Evolutionary conservation across 2,329 filamentous ascomycete genomes (phyloP).

Genomic region (Daldinia sp.): DNA sequence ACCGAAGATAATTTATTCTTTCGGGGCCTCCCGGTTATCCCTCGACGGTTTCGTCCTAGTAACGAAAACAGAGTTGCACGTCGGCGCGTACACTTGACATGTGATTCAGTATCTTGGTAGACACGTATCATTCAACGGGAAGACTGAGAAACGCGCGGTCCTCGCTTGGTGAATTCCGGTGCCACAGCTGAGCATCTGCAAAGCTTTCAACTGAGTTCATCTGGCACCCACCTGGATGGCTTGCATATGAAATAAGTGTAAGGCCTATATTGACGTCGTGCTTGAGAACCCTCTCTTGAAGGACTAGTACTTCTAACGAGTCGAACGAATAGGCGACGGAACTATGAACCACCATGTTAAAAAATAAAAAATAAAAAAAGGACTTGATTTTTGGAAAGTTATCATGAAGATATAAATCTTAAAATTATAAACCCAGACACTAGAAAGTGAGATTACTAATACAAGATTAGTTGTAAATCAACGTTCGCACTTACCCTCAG

Average conservation of each 20-base stretch:
- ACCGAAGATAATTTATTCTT: slow-evolving; percentile 9
- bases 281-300: not conserved
- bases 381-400: not conserved
- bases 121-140: not conserved
- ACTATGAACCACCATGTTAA: not conserved
- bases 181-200: not conserved
- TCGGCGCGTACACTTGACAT: slow-evolving; percentile 1
- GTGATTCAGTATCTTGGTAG: not conserved
- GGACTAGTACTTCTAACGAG: not conserved
- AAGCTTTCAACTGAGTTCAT: not conserved
- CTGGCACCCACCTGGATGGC: not conserved
- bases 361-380: too few species aligned
- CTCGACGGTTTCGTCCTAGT: not conserved
- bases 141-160: not conserved
- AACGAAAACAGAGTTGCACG: not conserved
- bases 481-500: not conserved
- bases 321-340: not conserved
- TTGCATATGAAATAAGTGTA: not conserved
- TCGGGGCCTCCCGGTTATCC: slow-evolving; percentile 9
- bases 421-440: not conserved
- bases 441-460: not conserved
- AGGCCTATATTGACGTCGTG: not conserved
- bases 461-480: not conserved
- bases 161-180: not conserved
- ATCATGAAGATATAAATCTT: not conserved